Percentiles rank a stretch among this genome's conserved stretches.
These are phyloP conservation scores for Cryptosporidium ubiquitum DNA, from an alignment of 169 alveolate species.

Conservation along the genomic window DNA sequence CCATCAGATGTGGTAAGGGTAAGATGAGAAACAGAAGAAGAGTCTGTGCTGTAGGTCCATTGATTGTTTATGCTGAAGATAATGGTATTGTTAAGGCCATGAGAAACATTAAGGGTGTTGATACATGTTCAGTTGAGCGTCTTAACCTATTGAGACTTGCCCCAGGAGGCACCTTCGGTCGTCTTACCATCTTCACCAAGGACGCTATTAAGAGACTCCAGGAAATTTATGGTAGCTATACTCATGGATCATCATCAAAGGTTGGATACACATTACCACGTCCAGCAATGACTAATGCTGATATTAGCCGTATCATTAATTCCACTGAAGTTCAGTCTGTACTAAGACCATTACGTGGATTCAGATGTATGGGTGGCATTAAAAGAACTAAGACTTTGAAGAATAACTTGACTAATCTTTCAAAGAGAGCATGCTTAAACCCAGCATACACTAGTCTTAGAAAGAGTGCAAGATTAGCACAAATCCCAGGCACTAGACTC, in stretches of 20 bases:
- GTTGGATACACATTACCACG: slow-evolving; percentile 81
- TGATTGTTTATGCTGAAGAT: slow-evolving; percentile 93
- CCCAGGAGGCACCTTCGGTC: slow-evolving; percentile 99
- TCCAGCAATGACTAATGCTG: slow-evolving; percentile 90
- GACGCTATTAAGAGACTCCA: slow-evolving; percentile 94
- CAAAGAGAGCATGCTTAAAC: slow-evolving; percentile 57
- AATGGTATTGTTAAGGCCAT: slow-evolving; percentile 94
- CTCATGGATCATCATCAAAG: slow-evolving; percentile 74
- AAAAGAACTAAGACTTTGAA: slow-evolving; percentile 48
- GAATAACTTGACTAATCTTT: slow-evolving; percentile 38
- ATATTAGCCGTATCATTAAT: slow-evolving; percentile 94
- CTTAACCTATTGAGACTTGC: slow-evolving; percentile 96
- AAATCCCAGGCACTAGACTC: slow-evolving; percentile 74
- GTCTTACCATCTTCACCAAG: slow-evolving; percentile 96
- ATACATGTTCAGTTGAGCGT: slow-evolving; percentile 93
- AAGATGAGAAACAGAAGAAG: slow-evolving; percentile 95
- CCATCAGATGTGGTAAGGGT: slow-evolving; percentile 94
- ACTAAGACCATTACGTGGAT: slow-evolving; percentile 82
- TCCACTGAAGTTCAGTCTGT: slow-evolving; percentile 95
- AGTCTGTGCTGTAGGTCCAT: slow-evolving; percentile 96
- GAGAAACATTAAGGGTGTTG: slow-evolving; percentile 98
- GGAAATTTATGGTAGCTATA: slow-evolving; percentile 90
- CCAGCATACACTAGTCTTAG: slow-evolving; percentile 75
- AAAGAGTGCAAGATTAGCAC: slow-evolving; percentile 67
- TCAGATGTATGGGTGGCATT: neutral